Conservation (phyloP, 108 stramenopile species). For the Stephanodiscus triporus region DNA sequence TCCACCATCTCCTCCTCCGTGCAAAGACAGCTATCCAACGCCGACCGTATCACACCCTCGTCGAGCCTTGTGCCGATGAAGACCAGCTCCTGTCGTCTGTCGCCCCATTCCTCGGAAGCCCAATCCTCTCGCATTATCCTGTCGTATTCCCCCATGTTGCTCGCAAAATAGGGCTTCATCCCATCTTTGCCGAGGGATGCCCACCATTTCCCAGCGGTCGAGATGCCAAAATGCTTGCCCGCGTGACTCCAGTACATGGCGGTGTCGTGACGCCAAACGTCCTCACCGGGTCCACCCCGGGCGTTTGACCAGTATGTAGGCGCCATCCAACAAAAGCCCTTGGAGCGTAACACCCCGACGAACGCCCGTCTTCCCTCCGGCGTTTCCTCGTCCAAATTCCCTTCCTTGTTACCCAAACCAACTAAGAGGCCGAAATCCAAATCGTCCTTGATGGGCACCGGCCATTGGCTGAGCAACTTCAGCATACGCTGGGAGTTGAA, state of each 20-base stretch:
- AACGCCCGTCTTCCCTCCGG: slow-evolving; percentile 54
- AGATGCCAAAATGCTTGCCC: slow-evolving; percentile 90
- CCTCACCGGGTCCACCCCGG: slow-evolving; percentile 32
- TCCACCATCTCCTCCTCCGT: slow-evolving; percentile 69
- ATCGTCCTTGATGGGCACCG: slow-evolving; percentile 84
- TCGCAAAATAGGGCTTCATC: slow-evolving; percentile 70
- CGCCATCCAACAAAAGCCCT: slow-evolving; percentile 98
- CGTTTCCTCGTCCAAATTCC: slow-evolving; percentile 34
- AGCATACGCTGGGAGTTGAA: slow-evolving; percentile 82
- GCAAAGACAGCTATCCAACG: slow-evolving; percentile 77
- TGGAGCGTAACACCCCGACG: slow-evolving; percentile 84
- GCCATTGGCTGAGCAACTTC: slow-evolving; percentile 78
- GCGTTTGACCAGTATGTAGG: slow-evolving; percentile 74
- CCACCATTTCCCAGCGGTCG: slow-evolving; percentile 95
- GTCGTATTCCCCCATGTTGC: slow-evolving; percentile 69
- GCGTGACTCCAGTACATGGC: slow-evolving; percentile 97
- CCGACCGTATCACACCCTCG: slow-evolving; percentile 64
- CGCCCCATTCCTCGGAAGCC: slow-evolving; percentile 86
- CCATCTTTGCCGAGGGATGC: slow-evolving; percentile 62
- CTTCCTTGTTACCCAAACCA: slow-evolving; percentile 34
- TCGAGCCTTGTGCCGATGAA: slow-evolving; percentile 81
- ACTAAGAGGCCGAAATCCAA: slow-evolving; percentile 55
- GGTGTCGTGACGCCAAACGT: slow-evolving; percentile 90
- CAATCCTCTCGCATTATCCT: slow-evolving; percentile 85
- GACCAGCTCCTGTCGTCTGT: slow-evolving; percentile 92